These are phyloP conservation scores for Leishmania guyanensis DNA, from an alignment of 208 protist species.

Conservation along the genomic window DNA sequence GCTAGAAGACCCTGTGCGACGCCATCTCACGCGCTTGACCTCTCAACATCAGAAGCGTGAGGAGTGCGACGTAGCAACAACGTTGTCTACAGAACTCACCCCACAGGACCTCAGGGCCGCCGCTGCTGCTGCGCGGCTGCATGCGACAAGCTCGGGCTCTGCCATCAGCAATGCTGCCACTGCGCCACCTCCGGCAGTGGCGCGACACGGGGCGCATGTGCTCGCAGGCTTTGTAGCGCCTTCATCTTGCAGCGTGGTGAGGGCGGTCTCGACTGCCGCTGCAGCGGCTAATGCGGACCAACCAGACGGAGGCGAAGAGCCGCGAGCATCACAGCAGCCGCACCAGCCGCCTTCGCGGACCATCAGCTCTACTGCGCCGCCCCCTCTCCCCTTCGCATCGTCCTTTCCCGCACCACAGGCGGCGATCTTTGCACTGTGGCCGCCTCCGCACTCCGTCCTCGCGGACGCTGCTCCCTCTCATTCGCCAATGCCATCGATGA, in stretches of 20 bases:
- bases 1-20: background rate
- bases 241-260: background rate
- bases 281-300: background rate
- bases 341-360: background rate
- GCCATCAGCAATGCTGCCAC: background rate
- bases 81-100: background rate
- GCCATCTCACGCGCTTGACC: background rate
- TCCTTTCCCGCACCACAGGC: background rate
- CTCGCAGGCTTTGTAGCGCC: background rate
- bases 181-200: background rate
- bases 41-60: background rate
- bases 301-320: background rate
- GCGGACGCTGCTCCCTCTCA: background rate
- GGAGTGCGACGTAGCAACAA: background rate
- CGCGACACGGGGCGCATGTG: background rate
- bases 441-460: background rate
- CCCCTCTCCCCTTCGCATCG: background rate
- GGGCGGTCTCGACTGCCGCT: background rate
- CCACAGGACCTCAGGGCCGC: background rate
- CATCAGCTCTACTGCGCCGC: background rate
- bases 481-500: background rate
- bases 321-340: background rate
- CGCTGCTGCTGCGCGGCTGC: slow-evolving; percentile 1
- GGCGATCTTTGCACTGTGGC: background rate
- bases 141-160: background rate